Base-by-base conservation (phyloP, 2,329 filamentous ascomycete species). In the Capronia coronata region DNA sequence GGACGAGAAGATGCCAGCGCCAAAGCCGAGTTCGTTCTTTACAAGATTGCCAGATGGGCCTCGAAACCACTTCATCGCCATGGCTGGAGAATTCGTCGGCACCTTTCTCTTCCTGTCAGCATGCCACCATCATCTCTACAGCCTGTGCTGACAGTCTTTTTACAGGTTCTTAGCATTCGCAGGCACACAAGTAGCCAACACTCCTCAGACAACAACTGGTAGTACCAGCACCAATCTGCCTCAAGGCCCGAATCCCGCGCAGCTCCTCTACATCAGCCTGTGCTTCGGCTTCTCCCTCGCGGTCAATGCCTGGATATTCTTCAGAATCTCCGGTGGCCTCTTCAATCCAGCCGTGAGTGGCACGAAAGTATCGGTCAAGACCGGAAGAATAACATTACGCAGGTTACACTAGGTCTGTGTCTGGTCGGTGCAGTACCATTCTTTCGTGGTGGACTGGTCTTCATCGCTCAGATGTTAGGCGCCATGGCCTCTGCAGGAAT, bases 401-500 rank as follows among this genome's bases (percentile, higher is more conserved):
- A 72, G 70, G 71, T 76, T n/a, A 81, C 81, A 0, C 64, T 84
- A 1, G 79, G 75, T 1, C 73, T 84, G 16, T 71, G 74, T n/a
- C 68, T 83, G 2, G 74, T 78, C 42, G 78, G 79, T 1, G 77
- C 75, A 3, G 68, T 84, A 37, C 70, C 70, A n/a, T 69, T 73
- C 13, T 18, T 77, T 1, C 76, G 80, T 3, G 76, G 72, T 3
- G 53, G 72, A 1, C 58, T 78, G 1, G 71, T 83, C 43, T 65
- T 82, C 43, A 64, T 73, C 3, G 73, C 77, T 1, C 82, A 86
- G 61, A 60, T 85, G 7, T 60, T 80, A 1, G 82, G 69, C 3
- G 76, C 72, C 4, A 82, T 85, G 38, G 72, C 75, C 1, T 76
- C 82, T 1, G 75, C 79, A 0, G 79, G 73, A 14, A 71, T 84